Conservation (phyloP, 192 early-diverging fungal genomes). For the Phycomyces nitens region DNA sequence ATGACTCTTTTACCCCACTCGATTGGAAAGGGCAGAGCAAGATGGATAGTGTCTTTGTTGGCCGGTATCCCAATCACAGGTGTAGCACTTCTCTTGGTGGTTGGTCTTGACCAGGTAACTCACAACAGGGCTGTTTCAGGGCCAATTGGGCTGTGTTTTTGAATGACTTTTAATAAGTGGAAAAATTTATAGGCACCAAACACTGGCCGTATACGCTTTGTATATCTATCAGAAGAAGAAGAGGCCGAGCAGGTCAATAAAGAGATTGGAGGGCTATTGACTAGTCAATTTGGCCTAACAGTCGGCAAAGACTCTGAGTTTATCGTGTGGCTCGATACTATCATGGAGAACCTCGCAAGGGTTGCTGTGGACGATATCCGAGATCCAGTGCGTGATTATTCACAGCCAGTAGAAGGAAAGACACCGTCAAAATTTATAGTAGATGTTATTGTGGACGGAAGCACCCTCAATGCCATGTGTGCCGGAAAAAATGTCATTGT, state of each 20-base stretch:
- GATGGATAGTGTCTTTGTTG: slow-evolving; percentile 10
- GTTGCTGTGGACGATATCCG: slow-evolving; percentile 27
- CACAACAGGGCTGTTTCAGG: background rate
- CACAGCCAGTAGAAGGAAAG: background rate
- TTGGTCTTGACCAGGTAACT: slow-evolving; percentile 24
- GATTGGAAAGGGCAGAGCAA: slow-evolving; percentile 1
- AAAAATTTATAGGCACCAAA: slow-evolving; percentile 38
- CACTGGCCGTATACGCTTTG: slow-evolving; percentile 43
- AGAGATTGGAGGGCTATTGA: slow-evolving; percentile 18
- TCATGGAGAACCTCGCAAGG: slow-evolving; percentile 20
- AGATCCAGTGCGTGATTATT: slow-evolving; percentile 17
- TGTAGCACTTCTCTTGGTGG: slow-evolving; percentile 12
- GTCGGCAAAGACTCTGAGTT: slow-evolving; percentile 14
- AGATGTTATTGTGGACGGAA: slow-evolving; percentile 23
- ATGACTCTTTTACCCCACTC: slow-evolving; percentile 31
- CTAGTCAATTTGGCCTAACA: slow-evolving; percentile 8
- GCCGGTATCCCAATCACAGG: slow-evolving; percentile 22
- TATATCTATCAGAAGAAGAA: slow-evolving; percentile 43
- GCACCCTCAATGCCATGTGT: slow-evolving; percentile 30
- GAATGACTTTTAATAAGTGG: background rate
- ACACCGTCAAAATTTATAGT: slow-evolving; percentile 9
- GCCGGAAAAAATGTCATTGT: slow-evolving; percentile 24
- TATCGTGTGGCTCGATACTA: slow-evolving; percentile 21
- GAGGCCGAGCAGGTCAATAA: slow-evolving; percentile 33
- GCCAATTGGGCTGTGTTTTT: no score